Percentiles rank a stretch among this genome's conserved stretches.
phyloP scores from a whole-genome alignment of 805 yeast genomes.

The Candida orba region DNA sequence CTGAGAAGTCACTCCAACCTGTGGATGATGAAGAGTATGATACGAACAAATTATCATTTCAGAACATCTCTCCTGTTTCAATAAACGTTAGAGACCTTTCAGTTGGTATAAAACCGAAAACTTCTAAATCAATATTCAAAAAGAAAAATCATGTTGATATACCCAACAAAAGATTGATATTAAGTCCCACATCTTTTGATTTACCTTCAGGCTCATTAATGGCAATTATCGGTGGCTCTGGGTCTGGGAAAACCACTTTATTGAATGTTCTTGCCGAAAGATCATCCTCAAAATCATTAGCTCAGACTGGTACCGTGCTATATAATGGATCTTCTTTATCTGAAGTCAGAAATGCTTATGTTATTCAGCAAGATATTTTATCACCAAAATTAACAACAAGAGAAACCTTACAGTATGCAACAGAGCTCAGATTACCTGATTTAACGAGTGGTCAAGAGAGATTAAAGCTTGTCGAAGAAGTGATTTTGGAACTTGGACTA shows the following conservation, averaged over 20 bases:
- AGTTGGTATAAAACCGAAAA: background rate
- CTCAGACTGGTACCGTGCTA: slow-evolving; percentile 35
- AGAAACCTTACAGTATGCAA: slow-evolving; percentile 67
- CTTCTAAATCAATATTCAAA: background rate
- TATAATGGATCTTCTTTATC: slow-evolving; percentile 23
- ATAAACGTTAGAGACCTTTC: slow-evolving; percentile 6
- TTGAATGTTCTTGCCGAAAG: slow-evolving; percentile 60
- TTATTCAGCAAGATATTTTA: slow-evolving; percentile 70
- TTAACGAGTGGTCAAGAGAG: slow-evolving; percentile 37
- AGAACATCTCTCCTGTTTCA: slow-evolving; percentile 4
- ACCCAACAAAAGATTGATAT: slow-evolving; percentile 2
- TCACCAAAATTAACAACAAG: slow-evolving; percentile 65
- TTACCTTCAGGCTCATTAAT: slow-evolving; percentile 58
- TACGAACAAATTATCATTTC: slow-evolving; percentile 4
- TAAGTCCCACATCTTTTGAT: slow-evolving; percentile 44
- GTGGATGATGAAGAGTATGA: background rate
- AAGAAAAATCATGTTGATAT: background rate
- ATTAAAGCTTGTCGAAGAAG: slow-evolving; percentile 44
- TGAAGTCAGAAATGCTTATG: slow-evolving; percentile 42
- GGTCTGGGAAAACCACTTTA: slow-evolving; percentile 81
- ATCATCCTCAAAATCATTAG: slow-evolving; percentile 29
- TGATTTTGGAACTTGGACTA: slow-evolving; percentile 62
- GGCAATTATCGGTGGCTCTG: slow-evolving; percentile 87
- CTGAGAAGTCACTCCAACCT: background rate
- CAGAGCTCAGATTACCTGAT: slow-evolving; percentile 59